Percentiles rank a stretch among this genome's conserved stretches.
Evolutionary conservation across 192 early-diverging fungal species (phyloP).

Genomic region (Glomus cerebriforme): DNA sequence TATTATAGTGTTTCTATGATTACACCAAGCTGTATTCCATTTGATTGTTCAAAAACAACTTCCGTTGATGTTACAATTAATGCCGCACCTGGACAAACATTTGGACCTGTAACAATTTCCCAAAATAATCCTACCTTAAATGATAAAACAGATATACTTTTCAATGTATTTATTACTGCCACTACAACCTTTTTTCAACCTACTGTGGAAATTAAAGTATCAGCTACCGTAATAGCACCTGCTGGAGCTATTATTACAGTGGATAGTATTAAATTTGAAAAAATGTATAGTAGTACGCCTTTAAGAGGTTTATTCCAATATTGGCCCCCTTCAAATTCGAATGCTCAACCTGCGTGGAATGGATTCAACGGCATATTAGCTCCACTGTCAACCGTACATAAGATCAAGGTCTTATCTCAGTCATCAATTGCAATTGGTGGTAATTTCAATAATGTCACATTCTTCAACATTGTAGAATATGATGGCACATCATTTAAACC

Average conservation of each 20-base stretch:
- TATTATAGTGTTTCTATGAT: slow-evolving; percentile 58
- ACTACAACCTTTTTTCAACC: slow-evolving; percentile 52
- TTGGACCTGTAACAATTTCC: slow-evolving; percentile 38
- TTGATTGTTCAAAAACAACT: neutral
- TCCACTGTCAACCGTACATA: slow-evolving; percentile 49
- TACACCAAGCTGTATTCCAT: slow-evolving; percentile 53
- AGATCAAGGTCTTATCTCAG: slow-evolving; percentile 42
- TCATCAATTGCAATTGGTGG: slow-evolving; percentile 61
- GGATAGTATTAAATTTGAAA: slow-evolving; percentile 43
- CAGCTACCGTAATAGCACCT: slow-evolving; percentile 3
- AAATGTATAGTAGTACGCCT: slow-evolving; percentile 2
- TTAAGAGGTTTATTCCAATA: slow-evolving; percentile 32
- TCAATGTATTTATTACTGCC: slow-evolving; percentile 50
- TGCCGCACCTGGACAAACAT: slow-evolving; percentile 35
- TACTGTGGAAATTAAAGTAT: slow-evolving; percentile 49
- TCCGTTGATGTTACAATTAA: slow-evolving; percentile 40
- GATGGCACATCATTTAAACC: slow-evolving; percentile 36
- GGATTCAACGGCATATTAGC: slow-evolving; percentile 37
- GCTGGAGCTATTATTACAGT: slow-evolving; percentile 33
- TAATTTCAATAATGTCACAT: slow-evolving; percentile 50
- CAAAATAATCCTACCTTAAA: slow-evolving; percentile 42
- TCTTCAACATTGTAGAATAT: slow-evolving; percentile 63
- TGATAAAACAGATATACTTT: slow-evolving; percentile 49
- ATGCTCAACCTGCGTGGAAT: neutral
- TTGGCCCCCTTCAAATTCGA: neutral